These are phyloP conservation scores for Picea sitchensis DNA, from an alignment of 75 land plant species.

Conservation along the genomic window DNA sequence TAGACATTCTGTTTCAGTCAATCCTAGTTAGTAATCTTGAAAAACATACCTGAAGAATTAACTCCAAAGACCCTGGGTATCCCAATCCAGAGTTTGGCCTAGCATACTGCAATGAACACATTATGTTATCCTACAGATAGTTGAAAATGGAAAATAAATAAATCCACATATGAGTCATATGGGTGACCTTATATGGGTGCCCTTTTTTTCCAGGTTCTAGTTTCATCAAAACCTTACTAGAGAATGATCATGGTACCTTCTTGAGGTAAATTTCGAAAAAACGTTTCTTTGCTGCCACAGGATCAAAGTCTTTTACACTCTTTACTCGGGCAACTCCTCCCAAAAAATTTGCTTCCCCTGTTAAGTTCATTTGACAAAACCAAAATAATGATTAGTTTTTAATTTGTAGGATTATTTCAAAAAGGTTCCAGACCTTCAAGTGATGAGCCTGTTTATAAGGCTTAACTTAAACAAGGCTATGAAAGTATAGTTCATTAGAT, in stretches of 20 bases:
- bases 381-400: conserved; percentile 3
- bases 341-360: conserved; percentile 97
- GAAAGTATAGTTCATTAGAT: not conserved
- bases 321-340: conserved; percentile 92
- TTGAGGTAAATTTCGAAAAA: conserved; percentile 93
- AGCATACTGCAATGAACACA: conserved; percentile 69
- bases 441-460: not conserved
- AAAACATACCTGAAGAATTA: conserved; percentile 68
- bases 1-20: not conserved
- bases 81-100: conserved; percentile 92
- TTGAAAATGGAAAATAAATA: not conserved
- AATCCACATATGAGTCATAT: not conserved
- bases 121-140: not conserved
- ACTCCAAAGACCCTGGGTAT: conserved; percentile 89
- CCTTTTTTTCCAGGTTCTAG: not conserved
- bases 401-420: not conserved
- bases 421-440: not conserved
- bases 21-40: not conserved
- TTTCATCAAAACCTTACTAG: conserved; percentile 10
- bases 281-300: conserved; percentile 70
- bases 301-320: conserved; percentile 66
- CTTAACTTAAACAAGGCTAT: not conserved
- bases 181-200: too few relatives aligned
- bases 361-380: conserved; percentile 6
- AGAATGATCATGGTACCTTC: conserved; percentile 45